Evolutionary conservation across 1,284 basidiomycete genomes (phyloP).

Genomic region (Ustilago hordei): DNA sequence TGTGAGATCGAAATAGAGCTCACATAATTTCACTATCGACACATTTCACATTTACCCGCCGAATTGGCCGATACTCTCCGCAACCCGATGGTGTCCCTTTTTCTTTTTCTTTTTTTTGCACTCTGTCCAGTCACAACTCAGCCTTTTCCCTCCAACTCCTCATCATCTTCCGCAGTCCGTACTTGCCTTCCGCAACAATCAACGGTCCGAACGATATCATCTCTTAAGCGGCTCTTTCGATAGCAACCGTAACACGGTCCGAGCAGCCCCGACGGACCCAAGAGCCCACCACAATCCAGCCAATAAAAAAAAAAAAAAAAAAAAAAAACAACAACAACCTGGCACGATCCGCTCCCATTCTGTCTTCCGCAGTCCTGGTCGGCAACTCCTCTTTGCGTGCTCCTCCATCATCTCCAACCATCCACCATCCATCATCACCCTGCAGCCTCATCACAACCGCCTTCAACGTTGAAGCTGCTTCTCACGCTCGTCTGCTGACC

Average conservation of each 20-base stretch:
- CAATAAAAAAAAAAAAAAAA: no score
- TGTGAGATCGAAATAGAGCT: no score
- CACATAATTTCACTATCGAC: neutral
- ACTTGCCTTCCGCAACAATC: neutral
- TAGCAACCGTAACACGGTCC: neutral
- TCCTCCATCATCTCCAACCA: neutral
- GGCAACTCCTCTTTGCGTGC: neutral
- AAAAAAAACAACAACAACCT: no score
- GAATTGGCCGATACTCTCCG: slow-evolving; percentile 38
- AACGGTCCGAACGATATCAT: neutral
- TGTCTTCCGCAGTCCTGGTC: neutral
- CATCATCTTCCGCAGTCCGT: neutral
- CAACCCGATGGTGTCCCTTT: neutral
- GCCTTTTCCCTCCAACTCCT: neutral
- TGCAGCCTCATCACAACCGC: neutral
- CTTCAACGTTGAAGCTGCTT: neutral
- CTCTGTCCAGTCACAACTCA: slow-evolving; percentile 6
- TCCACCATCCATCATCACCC: neutral
- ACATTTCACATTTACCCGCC: slow-evolving; percentile 15
- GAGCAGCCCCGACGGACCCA: neutral
- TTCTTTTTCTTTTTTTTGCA: neutral
- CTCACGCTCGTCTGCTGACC: neutral
- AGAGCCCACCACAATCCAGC: neutral
- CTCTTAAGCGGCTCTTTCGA: neutral
- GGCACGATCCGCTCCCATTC: neutral